These are phyloP conservation scores for Coniochaeta sp. DNA, from an alignment of 2,329 filamentous ascomycete species.

Conservation along the genomic window DNA sequence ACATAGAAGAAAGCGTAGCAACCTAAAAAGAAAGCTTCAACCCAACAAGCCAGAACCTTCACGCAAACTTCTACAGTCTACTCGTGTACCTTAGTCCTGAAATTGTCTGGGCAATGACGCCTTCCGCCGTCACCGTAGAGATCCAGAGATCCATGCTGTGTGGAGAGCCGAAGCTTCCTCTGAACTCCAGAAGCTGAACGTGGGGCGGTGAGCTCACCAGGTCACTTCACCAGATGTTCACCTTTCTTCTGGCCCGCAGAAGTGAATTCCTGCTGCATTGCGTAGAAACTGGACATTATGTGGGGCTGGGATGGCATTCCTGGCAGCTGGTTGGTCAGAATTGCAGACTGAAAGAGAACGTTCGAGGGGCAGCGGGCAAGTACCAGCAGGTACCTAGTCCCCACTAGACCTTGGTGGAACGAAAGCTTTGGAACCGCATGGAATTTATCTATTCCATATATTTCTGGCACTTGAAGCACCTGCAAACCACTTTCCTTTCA, in stretches of 20 bases:
- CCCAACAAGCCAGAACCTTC: neutral
- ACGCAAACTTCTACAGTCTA: neutral
- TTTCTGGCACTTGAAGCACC: neutral
- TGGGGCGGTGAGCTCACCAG: neutral
- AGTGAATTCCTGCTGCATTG: neutral
- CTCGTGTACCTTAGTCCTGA: neutral
- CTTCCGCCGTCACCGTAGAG: neutral
- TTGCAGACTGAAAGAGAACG: neutral
- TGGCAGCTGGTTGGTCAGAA: neutral
- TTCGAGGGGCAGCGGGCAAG: neutral
- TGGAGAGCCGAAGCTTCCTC: neutral
- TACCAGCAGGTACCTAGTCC: neutral
- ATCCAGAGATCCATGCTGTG: neutral
- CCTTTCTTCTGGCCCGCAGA: neutral
- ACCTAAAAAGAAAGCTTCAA: too few relatives aligned
- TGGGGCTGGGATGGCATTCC: neutral
- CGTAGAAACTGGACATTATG: neutral
- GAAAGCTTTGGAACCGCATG: constrained; percentile 1
- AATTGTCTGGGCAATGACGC: neutral
- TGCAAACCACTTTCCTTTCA: neutral
- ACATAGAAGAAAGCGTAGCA: too few relatives aligned
- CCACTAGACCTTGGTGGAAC: neutral
- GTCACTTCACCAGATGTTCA: neutral
- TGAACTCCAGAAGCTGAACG: neutral
- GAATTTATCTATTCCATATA: neutral